Evolutionary conservation across 2,329 filamentous ascomycete genomes (phyloP), one percentile per base, ranked within the genome.

Genomic region (Monilinia fructicola): DNA sequence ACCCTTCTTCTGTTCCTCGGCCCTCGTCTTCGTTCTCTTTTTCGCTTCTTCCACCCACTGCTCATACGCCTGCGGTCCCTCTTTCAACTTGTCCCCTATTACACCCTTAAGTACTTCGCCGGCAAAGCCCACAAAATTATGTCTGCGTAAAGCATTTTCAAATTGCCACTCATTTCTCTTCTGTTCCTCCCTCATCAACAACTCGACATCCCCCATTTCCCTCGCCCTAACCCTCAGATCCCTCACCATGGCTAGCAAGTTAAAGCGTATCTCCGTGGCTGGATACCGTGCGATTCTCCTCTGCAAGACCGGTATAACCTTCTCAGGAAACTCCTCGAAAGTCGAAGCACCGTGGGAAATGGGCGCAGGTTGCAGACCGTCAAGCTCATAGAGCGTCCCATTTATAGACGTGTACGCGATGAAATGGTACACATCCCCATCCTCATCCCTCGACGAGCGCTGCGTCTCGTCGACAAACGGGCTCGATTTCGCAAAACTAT

Each of bases 101-200:
- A 97, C 94, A 0, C 88, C 90, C 82, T 95, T 96, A 73, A 97
- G 81, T 68, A 97, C 83, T 81, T 97, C 93, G 16, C 92, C 93
- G 3, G 94, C 90, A 74, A 99, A 97, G 0, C 93, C 94, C 0
- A 99, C 91, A 81, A 99, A 99, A 79, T 99, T 99, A 78, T 97
- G 94, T 73, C 91, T 83, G 68, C 95, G 82, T 74, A 99, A 82
- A 14, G 93, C 90, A 79, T 99, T 99, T 84, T 99, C 95, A 84
- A 95, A 97, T 76, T 88, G 85, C 95, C 95, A 99, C 70, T 89
- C 90, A 67, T 84, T 84, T 63, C 95, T 84, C 85, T 96, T 97
- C 75, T 85, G 83, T 80, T 94, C 87, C 83, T 98, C 93, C 64
- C 89, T 83, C 71, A 87, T 87, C 71, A 98, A 79, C 78, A 88